Base-by-base conservation (phyloP, 306 rosid species). In the Sesbania bispinosa region DNA sequence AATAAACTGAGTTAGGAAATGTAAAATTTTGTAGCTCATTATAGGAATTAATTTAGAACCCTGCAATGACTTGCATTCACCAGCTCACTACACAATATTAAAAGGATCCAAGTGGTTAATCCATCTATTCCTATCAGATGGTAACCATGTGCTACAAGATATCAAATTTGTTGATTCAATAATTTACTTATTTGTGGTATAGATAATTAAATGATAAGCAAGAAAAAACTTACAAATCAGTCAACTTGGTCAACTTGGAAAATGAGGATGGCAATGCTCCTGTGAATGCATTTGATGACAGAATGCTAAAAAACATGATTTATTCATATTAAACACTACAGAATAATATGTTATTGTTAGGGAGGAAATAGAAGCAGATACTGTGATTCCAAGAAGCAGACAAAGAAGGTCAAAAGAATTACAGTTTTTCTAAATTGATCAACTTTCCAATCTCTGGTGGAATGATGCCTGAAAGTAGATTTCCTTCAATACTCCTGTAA, bases 401-500 rank as follows among this genome's bases (percentile, higher is more conserved):
- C 27, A 14, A 33, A 61, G 58, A 51, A 46, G 67, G 27, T 11
- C 38, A 64, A 38, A 72, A 79, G 67, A 74, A 80, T 88, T 88
- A 93, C 98, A 90, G 52, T 80, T 90, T 90, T 64, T 63, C 81
- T 77, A 93, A 73, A 38, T 84, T 76, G 77, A 80, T 47, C 82
- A 90, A 68, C 42, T 87, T 90, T 45, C 87, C 94, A 33, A 85
- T 83, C 73, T 85, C 94, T 0, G 62, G 67, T 33, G 98, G 97
- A 71, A 93, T 82, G 53, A 46, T 63, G 14, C 98, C 98, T 4
- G 85, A 76, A 76, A 88, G 84, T 6, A 9, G 62, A 77, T 93
- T 93, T 63, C 97, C 98, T 85, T 93, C 98, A 1, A 93, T 84
- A 77, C 94, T 88, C 80, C 98, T 90, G 89, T n/a, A 67, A 68